A percentile compares a stretch with the other conserved stretches of the same genome.
Evolutionary conservation across 352 stramenopile genomes (phyloP).

Genomic region (Phytophthora podocarpi): DNA sequence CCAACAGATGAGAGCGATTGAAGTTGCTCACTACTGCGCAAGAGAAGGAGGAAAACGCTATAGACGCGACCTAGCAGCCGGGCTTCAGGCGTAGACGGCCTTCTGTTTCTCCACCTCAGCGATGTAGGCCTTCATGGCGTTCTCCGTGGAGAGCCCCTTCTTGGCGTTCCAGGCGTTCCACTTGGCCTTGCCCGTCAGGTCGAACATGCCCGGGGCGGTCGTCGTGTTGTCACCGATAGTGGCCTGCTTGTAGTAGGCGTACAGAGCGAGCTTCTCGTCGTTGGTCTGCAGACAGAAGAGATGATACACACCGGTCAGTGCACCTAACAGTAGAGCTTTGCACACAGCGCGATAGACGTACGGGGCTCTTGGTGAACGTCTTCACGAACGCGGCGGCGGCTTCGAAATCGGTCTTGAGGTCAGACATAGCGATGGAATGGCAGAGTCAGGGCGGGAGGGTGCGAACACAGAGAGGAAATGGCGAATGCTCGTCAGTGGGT

Average conservation of each 20-base stretch:
- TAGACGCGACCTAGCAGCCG: conserved; percentile 22
- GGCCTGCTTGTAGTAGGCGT: conserved; percentile 92
- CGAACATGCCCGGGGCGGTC: conserved; percentile 84
- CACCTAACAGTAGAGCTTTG: not conserved
- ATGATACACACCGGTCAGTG: conserved; percentile 4
- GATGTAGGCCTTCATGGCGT: conserved; percentile 91
- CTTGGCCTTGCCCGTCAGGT: conserved; percentile 89
- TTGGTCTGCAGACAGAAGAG: conserved; percentile 51
- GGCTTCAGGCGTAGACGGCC: conserved; percentile 78
- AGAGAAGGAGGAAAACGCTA: conserved; percentile 9
- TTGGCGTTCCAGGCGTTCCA: conserved; percentile 88
- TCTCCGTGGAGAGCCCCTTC: conserved; percentile 83
- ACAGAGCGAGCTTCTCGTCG: conserved; percentile 90
- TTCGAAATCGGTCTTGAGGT: conserved; percentile 87
- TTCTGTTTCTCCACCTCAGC: conserved; percentile 85
- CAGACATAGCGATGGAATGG: conserved; percentile 73
- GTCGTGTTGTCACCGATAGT: conserved; percentile 89
- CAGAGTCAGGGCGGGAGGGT: too few species aligned
- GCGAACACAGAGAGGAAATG: conserved; percentile 33
- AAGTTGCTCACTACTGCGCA: too few species aligned
- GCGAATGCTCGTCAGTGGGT: conserved; percentile 33
- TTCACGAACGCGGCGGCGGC: conserved; percentile 76
- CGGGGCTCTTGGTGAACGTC: conserved; percentile 80
- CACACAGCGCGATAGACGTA: conserved; percentile 18
- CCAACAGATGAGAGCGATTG: too few species aligned